phyloP scores from a whole-genome alignment of 2,329 filamentous ascomycete genomes.

The Aspergillus phoenicis region DNA sequence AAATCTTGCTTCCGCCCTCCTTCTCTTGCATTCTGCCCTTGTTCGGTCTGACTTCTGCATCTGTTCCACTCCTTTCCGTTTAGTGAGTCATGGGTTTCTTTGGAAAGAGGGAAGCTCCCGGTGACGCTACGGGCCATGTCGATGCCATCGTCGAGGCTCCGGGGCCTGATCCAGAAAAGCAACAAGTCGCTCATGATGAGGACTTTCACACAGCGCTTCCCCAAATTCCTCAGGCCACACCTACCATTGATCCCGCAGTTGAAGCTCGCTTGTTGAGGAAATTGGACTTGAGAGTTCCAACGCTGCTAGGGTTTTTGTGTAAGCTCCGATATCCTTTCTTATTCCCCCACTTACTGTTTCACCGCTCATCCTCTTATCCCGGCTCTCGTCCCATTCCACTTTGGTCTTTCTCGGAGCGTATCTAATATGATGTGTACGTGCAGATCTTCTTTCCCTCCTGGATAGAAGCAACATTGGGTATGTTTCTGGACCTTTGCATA shows the following conservation, averaged over 20 bases:
- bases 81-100: slow-evolving; percentile 16
- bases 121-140: not conserved
- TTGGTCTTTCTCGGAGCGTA: not conserved
- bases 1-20: not conserved
- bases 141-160: slow-evolving; percentile 28
- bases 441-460: slow-evolving; percentile 52
- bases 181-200: slow-evolving; percentile 26
- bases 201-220: slow-evolving; percentile 22
- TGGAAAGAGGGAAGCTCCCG: slow-evolving; percentile 9
- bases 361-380: not conserved
- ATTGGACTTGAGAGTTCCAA: slow-evolving; percentile 39
- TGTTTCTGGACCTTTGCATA: slow-evolving; percentile 12
- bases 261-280: slow-evolving; percentile 42
- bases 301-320: slow-evolving; percentile 45
- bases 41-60: not conserved
- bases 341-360: not conserved
- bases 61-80: not conserved
- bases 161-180: slow-evolving; percentile 32
- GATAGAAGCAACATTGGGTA: slow-evolving; percentile 56
- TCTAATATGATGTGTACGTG: slow-evolving; percentile 7
- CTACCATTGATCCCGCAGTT: slow-evolving; percentile 37
- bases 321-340: slow-evolving; percentile 16
- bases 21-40: not conserved
- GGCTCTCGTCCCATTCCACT: not conserved
- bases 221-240: slow-evolving; percentile 17